Evolutionary conservation across 2,329 filamentous ascomycete genomes (phyloP).

Genomic region (Penicillium frequentans): DNA sequence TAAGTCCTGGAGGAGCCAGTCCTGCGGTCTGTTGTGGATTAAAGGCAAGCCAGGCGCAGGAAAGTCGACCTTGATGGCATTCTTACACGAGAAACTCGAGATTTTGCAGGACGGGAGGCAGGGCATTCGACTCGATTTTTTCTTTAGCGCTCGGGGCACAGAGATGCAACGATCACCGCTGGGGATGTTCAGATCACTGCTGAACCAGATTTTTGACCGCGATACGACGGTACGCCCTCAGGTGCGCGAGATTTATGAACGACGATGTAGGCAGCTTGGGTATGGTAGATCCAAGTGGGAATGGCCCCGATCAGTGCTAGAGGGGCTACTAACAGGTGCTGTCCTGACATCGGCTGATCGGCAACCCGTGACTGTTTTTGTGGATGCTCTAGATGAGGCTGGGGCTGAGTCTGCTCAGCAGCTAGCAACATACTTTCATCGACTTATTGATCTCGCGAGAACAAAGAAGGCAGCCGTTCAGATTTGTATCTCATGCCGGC

Average conservation of each 20-base stretch:
- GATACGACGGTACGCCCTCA: conserved; percentile 3
- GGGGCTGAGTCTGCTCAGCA: conserved; percentile 4
- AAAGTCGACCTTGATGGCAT: conserved; percentile 23
- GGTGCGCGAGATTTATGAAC: background rate
- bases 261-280: conserved; percentile 5
- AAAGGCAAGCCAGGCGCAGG: conserved; percentile 24
- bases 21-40: conserved; percentile 18
- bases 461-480: background rate
- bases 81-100: conserved; percentile 6
- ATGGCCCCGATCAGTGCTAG: conserved; percentile 1
- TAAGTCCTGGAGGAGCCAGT: background rate
- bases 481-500: conserved; percentile 17
- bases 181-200: conserved; percentile 17
- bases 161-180: conserved; percentile 13
- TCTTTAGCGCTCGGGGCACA: conserved; percentile 15
- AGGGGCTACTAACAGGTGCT: conserved; percentile 2
- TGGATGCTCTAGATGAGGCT: conserved; percentile 14
- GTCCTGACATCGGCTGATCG: background rate
- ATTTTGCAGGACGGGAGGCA: background rate
- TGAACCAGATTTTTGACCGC: conserved; percentile 13
- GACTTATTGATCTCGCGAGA: background rate
- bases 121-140: conserved; percentile 14
- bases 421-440: conserved; percentile 6
- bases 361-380: conserved; percentile 5
- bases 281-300: background rate